Percentiles rank a stretch among this genome's conserved stretches.
These are phyloP conservation scores for Colletotrichum sublineola DNA, from an alignment of 2,329 filamentous ascomycete genomes.

Conservation along the genomic window DNA sequence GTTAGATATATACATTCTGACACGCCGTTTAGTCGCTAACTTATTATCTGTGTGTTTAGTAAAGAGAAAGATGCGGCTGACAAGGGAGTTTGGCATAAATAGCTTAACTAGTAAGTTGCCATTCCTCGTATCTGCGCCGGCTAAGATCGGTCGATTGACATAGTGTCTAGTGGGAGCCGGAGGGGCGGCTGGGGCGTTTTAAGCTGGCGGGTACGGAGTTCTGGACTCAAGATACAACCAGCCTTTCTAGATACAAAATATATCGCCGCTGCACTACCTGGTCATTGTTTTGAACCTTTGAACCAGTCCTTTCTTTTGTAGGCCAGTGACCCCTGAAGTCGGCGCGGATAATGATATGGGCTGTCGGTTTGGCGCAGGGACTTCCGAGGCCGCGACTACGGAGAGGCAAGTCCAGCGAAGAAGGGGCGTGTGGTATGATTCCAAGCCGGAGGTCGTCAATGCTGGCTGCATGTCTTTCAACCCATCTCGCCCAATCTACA, in stretches of 20 bases:
- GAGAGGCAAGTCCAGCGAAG: neutral
- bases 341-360: neutral
- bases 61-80: conserved; percentile 20
- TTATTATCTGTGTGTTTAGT: neutral
- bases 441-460: conserved; percentile 4
- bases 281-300: conserved; percentile 5
- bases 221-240: neutral
- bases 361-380: conserved; percentile 5
- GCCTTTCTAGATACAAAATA: neutral
- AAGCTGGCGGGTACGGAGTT: conserved; percentile 8
- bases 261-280: neutral
- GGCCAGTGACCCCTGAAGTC: conserved; percentile 5
- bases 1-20: neutral
- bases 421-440: neutral
- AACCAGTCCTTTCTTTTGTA: neutral
- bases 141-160: neutral
- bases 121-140: conserved; percentile 1
- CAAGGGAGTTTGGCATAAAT: conserved; percentile 17
- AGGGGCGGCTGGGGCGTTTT: conserved; percentile 6
- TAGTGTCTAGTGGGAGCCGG: conserved; percentile 2
- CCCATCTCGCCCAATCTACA: neutral
- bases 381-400: conserved; percentile 3
- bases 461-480: conserved; percentile 1
- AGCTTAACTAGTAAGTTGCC: neutral
- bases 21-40: conserved; percentile 9